Percentiles rank a stretch among this genome's conserved stretches.
phyloP scores from a whole-genome alignment of 176 grass and related monocot species.

The Microstegium vimineum region DNA sequence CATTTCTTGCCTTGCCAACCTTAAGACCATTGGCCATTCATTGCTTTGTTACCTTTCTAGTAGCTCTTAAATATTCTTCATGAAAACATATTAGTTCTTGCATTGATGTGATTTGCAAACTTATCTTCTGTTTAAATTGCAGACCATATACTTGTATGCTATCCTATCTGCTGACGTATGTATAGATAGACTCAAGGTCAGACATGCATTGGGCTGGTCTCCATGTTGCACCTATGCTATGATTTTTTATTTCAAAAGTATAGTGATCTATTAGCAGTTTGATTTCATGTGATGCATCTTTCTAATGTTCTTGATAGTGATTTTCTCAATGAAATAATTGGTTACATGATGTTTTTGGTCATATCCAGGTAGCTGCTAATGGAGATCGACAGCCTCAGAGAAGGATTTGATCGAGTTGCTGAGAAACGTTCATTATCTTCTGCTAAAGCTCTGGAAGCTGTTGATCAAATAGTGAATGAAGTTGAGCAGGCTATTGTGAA shows the following conservation, averaged over 20 bases:
- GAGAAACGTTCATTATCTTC: conserved; percentile 61
- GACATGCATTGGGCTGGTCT: background rate
- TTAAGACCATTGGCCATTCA: background rate
- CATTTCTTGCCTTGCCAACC: background rate
- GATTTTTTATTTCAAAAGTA: background rate
- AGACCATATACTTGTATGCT: background rate
- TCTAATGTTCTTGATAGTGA: background rate
- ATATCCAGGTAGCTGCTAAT: conserved; percentile 37
- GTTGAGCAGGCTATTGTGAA: conserved; percentile 45
- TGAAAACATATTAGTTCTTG: background rate
- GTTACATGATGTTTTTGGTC: background rate
- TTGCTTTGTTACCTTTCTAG: background rate
- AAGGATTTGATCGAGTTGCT: conserved; percentile 66
- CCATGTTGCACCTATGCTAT: background rate
- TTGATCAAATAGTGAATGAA: conserved; percentile 63
- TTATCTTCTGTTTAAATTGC: background rate
- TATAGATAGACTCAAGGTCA: background rate
- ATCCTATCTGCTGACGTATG: background rate
- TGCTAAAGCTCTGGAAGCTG: conserved; percentile 47
- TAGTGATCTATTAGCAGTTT: background rate
- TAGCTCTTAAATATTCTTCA: background rate
- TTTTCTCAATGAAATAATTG: background rate
- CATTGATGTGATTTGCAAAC: background rate
- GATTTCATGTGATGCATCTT: background rate
- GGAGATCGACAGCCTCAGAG: conserved; percentile 72